Evolutionary conservation across 2,329 filamentous ascomycete species (phyloP).

Genomic region (Verticillium nubilum): DNA sequence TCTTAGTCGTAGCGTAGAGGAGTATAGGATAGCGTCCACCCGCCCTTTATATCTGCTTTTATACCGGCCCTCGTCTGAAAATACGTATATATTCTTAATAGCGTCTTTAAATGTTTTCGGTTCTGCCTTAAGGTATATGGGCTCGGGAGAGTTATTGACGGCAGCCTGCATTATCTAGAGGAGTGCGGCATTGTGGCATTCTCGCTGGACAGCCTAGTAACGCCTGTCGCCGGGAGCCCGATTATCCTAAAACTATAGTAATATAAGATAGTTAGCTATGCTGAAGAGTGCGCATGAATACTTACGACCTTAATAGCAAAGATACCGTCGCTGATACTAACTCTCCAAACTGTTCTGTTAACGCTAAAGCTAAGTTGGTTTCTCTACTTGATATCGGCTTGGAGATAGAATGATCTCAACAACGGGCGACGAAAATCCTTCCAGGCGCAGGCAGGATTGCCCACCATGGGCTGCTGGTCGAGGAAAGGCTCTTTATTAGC

Average conservation of each 20-base stretch:
- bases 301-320: too few relatives aligned
- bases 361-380: background rate
- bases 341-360: background rate
- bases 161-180: background rate
- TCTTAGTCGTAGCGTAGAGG: too few relatives aligned
- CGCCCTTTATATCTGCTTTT: too few relatives aligned
- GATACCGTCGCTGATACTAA: too few relatives aligned
- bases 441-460: background rate
- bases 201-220: slow-evolving; percentile 6
- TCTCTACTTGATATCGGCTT: background rate
- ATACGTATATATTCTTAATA: background rate
- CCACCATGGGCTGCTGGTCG: background rate
- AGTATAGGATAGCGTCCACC: too few relatives aligned
- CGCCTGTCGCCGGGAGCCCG: background rate
- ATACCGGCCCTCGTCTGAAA: too few relatives aligned
- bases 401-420: background rate
- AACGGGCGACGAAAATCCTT: background rate
- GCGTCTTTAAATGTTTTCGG: background rate
- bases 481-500: background rate
- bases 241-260: slow-evolving; percentile 6
- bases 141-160: background rate
- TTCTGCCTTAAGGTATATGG: background rate
- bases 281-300: too few relatives aligned
- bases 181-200: slow-evolving; percentile 8
- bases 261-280: too few relatives aligned